Evolutionary conservation across 2,329 filamentous ascomycete species (phyloP).

Genomic region (Myriosclerotinia scirpicola): DNA sequence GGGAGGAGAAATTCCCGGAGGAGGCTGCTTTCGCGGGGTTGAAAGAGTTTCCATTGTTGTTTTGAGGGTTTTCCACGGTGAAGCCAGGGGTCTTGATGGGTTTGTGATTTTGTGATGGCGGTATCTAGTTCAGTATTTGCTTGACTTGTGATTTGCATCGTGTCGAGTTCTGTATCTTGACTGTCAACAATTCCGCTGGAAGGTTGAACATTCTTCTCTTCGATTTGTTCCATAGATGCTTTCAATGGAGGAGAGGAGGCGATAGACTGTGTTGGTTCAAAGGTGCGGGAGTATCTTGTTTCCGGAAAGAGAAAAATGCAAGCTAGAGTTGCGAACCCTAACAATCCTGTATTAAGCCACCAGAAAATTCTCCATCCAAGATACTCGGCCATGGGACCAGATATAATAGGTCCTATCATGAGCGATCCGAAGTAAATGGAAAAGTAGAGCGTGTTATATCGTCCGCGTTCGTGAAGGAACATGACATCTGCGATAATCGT

Average conservation of each 20-base stretch:
- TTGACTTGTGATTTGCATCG: neutral
- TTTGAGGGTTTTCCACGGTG: constrained; percentile 56
- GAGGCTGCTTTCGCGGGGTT: constrained; percentile 50
- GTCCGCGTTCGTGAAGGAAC: constrained; percentile 64
- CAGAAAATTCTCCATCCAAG: constrained; percentile 63
- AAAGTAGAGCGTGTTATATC: constrained; percentile 56
- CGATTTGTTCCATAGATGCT: constrained; percentile 29
- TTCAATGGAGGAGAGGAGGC: constrained; percentile 27
- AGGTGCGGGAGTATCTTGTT: constrained; percentile 56
- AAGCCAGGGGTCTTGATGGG: constrained; percentile 54
- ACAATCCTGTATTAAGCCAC: constrained; percentile 60
- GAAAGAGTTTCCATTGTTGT: constrained; percentile 52
- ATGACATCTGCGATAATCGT: constrained; percentile 64
- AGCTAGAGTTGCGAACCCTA: constrained; percentile 51
- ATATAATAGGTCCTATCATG: constrained; percentile 59
- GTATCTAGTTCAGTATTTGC: neutral
- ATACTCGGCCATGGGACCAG: constrained; percentile 59
- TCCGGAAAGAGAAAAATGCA: constrained; percentile 62
- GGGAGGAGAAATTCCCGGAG: constrained; percentile 58
- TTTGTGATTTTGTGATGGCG: constrained; percentile 39
- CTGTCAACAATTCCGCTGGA: neutral
- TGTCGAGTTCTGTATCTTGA: neutral
- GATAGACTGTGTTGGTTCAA: constrained; percentile 22
- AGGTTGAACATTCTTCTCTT: constrained; percentile 19
- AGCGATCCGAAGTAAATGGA: constrained; percentile 61